Percentiles rank a stretch among this genome's conserved stretches.
These are phyloP conservation scores for Xerocomus brunneocitrinus DNA, from an alignment of 768 basidiomycete species.

Conservation along the genomic window DNA sequence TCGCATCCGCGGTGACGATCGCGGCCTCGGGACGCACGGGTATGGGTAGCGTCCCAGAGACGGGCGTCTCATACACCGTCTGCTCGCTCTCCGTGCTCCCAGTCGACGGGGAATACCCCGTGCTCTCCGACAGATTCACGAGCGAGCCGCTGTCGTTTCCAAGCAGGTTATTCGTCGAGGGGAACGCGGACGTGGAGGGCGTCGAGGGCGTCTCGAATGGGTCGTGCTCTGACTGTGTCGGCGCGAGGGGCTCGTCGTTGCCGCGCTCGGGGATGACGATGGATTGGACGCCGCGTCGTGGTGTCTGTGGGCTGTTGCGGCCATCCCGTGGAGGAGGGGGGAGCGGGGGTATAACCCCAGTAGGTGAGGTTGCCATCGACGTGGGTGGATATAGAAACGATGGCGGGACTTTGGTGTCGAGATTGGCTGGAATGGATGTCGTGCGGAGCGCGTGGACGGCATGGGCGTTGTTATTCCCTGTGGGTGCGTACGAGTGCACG, in stretches of 20 bases:
- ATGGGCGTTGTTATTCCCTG: constrained; percentile 43
- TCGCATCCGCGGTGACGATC: too few relatives aligned
- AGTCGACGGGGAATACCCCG: constrained; percentile 4
- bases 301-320: constrained; percentile 1
- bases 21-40: background rate
- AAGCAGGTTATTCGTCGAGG: constrained; percentile 18
- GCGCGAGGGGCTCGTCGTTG: constrained; percentile 31
- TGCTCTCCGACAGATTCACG: background rate
- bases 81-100: constrained; percentile 15
- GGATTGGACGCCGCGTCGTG: constrained; percentile 18
- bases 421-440: constrained; percentile 15
- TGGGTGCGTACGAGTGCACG: constrained; percentile 67
- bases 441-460: constrained; percentile 37
- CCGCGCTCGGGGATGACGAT: constrained; percentile 21
- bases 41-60: constrained; percentile 3
- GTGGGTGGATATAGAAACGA: constrained; percentile 27
- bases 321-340: constrained; percentile 14
- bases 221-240: constrained; percentile 18
- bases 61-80: constrained; percentile 11
- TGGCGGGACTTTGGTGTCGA: constrained; percentile 7
- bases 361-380: background rate
- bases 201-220: constrained; percentile 30
- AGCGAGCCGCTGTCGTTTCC: constrained; percentile 1
- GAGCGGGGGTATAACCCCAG: constrained; percentile 8
- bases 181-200: constrained; percentile 26